These are phyloP conservation scores for Podospora anserina DNA, from an alignment of 495 filamentous ascomycete species.

Conservation along the genomic window DNA sequence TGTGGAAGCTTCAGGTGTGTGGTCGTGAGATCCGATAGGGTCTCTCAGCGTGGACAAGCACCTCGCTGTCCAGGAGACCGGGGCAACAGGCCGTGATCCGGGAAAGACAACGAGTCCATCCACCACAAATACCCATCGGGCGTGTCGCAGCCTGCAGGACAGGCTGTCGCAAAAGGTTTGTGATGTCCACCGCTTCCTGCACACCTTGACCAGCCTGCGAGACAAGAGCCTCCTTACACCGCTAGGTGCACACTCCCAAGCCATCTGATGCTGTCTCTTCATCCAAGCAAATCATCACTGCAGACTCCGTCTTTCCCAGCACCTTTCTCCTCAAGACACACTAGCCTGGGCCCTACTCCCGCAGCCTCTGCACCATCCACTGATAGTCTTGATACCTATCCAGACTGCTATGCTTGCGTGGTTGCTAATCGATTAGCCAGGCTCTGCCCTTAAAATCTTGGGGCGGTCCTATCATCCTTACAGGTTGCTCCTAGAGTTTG, in stretches of 20 bases:
- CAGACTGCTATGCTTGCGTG: not conserved
- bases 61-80: constrained; percentile 2
- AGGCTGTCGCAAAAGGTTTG: constrained; percentile 23
- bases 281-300: constrained; percentile 13
- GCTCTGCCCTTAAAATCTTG: not conserved
- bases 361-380: constrained; percentile 8
- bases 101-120: constrained; percentile 6
- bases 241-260: constrained; percentile 22
- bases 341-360: constrained; percentile 9
- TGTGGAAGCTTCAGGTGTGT: constrained; percentile 14
- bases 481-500: not conserved
- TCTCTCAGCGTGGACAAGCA: constrained; percentile 7
- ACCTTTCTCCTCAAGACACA: constrained; percentile 5
- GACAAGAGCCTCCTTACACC: constrained; percentile 20
- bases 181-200: constrained; percentile 14
- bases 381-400: not conserved
- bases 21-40: constrained; percentile 5
- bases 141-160: constrained; percentile 11
- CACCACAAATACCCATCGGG: not conserved
- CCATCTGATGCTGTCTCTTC: constrained; percentile 10
- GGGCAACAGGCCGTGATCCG: constrained; percentile 2
- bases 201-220: constrained; percentile 13
- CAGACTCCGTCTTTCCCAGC: constrained; percentile 17
- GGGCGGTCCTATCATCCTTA: not conserved
- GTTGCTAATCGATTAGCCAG: not conserved